A percentile compares a stretch with the other conserved stretches of the same genome.
phyloP scores from a whole-genome alignment of 345 rosid genomes.

The Crucihimalaya himalaica region DNA sequence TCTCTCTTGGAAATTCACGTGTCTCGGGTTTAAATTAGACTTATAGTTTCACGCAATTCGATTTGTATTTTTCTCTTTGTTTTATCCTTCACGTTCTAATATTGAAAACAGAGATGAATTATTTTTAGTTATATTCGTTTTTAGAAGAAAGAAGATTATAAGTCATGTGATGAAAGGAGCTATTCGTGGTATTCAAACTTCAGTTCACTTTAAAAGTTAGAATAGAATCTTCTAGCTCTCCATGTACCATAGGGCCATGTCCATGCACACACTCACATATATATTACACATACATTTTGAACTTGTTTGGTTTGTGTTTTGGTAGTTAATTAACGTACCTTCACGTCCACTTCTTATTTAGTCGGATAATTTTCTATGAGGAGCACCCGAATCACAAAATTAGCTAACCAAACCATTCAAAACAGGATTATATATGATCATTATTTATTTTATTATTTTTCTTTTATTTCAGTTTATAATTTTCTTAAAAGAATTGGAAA shows the following conservation, averaged over 20 bases:
- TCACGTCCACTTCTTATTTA: background rate
- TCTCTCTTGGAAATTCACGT: constrained; percentile 43
- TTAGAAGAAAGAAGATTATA: constrained; percentile 27
- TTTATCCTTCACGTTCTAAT: constrained; percentile 39
- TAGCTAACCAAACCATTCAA: background rate
- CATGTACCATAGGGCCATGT: constrained; percentile 22
- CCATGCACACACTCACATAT: constrained; percentile 13
- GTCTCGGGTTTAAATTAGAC: constrained; percentile 36
- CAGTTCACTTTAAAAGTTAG: constrained; percentile 34
- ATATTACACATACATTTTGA: background rate
- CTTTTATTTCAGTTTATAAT: background rate
- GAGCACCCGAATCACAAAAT: background rate
- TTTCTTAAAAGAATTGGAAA: too few species aligned
- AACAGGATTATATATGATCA: background rate
- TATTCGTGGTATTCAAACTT: constrained; percentile 33
- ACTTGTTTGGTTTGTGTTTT: background rate
- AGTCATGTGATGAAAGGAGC: constrained; percentile 32
- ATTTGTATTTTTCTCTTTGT: constrained; percentile 42
- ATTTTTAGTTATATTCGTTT: constrained; percentile 5
- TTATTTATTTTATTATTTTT: too few species aligned
- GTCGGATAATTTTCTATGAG: background rate
- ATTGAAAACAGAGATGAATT: constrained; percentile 33
- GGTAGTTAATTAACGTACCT: background rate
- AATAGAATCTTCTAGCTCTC: constrained; percentile 43
- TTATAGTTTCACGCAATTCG: constrained; percentile 42